Conservation (phyloP, 495 filamentous ascomycete genomes). For the Xylaria curta region DNA sequence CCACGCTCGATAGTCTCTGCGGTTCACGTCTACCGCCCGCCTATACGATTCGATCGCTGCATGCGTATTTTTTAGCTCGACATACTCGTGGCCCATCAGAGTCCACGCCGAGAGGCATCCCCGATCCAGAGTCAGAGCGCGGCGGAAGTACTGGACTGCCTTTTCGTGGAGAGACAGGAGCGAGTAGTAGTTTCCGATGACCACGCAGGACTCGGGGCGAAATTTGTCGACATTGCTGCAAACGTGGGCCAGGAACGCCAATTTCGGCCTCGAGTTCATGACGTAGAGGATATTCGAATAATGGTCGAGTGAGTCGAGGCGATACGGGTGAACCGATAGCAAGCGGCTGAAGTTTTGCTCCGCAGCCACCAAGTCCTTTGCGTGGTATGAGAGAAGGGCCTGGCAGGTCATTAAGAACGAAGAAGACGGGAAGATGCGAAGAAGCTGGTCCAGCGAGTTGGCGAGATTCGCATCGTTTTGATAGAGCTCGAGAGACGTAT, state of each 20-base stretch:
- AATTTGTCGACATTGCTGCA: slow-evolving; percentile 93
- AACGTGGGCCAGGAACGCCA: slow-evolving; percentile 90
- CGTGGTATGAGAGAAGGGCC: slow-evolving; percentile 88
- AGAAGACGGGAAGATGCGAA: slow-evolving; percentile 81
- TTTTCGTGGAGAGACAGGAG: slow-evolving; percentile 95
- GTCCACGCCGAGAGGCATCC: slow-evolving; percentile 96
- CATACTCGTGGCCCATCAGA: slow-evolving; percentile 98
- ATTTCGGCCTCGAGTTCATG: slow-evolving; percentile 80
- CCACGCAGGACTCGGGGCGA: slow-evolving; percentile 94
- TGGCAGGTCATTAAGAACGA: slow-evolving; percentile 89
- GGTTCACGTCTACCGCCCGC: slow-evolving; percentile 93
- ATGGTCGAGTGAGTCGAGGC: slow-evolving; percentile 88
- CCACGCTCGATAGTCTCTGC: slow-evolving; percentile 97
- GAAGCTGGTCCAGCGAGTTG: slow-evolving; percentile 73
- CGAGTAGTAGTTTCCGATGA: slow-evolving; percentile 97
- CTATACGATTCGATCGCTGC: slow-evolving; percentile 97
- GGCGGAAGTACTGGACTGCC: slow-evolving; percentile 96
- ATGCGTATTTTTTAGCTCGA: slow-evolving; percentile 99
- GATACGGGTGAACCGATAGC: slow-evolving; percentile 78
- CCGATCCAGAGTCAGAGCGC: slow-evolving; percentile 92
- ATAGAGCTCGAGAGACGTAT: slow-evolving; percentile 88
- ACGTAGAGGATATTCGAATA: slow-evolving; percentile 98
- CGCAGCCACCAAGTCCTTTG: slow-evolving; percentile 89
- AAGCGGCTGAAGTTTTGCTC: slow-evolving; percentile 85
- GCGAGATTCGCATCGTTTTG: slow-evolving; percentile 78